Conservation (phyloP, 169 alveolate species). For the Miamiensis avidus region DNA sequence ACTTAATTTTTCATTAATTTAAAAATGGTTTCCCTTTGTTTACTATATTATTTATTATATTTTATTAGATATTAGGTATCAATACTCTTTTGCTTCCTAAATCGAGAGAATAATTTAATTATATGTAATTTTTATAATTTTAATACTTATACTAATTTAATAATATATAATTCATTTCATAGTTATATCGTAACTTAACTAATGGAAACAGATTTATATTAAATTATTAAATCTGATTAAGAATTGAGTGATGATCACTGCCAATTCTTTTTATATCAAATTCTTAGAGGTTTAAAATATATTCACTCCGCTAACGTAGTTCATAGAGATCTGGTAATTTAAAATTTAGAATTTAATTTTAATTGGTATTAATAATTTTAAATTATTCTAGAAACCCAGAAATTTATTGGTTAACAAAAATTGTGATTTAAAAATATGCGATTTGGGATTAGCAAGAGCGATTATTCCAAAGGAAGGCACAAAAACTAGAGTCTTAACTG, state of each 20-base stretch:
- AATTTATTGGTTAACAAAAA: constrained; percentile 97
- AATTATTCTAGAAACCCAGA: constrained; percentile 90
- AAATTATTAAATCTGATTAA: constrained; percentile 67
- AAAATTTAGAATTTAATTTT: neutral
- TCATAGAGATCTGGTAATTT: constrained; percentile 71
- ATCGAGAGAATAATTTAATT: constrained; percentile 60
- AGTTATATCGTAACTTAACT: constrained; percentile 58
- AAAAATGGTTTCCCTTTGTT: no score
- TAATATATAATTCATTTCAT: neutral
- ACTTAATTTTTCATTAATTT: no score
- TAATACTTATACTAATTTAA: neutral
- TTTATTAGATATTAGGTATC: constrained; percentile 48
- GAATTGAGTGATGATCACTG: constrained; percentile 73
- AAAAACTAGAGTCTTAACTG: constrained; percentile 88
- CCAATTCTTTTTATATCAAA: constrained; percentile 73
- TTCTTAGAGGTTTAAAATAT: constrained; percentile 74
- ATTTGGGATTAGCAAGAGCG: constrained; percentile 97
- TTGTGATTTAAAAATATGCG: constrained; percentile 97
- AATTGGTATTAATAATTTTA: no score
- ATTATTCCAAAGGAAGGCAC: constrained; percentile 65
- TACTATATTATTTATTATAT: no score
- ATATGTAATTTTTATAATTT: constrained; percentile 29
- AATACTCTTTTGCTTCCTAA: constrained; percentile 50
- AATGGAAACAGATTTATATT: constrained; percentile 75
- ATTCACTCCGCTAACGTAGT: constrained; percentile 75